phyloP scores from a whole-genome alignment of 345 rosid species.

The Laguncularia racemosa region DNA sequence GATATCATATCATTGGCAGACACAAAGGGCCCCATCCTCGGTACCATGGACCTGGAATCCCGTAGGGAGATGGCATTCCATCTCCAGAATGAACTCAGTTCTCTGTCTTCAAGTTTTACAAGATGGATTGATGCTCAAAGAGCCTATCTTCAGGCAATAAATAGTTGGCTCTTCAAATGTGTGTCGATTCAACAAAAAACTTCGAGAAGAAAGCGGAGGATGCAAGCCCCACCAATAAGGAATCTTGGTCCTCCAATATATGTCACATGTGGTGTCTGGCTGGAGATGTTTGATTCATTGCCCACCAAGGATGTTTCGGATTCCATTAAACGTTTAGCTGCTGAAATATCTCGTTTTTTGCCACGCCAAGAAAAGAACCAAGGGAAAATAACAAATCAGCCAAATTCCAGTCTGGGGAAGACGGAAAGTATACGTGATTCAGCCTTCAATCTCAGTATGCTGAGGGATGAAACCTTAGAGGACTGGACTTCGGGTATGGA shows the following conservation, averaged over 20 bases:
- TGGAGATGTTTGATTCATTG: constrained; percentile 41
- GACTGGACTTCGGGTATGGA: constrained; percentile 47
- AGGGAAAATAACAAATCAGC: constrained; percentile 29
- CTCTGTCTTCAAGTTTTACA: constrained; percentile 53
- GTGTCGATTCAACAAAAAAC: constrained; percentile 24
- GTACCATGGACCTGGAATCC: constrained; percentile 53
- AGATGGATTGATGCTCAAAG: constrained; percentile 77
- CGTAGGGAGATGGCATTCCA: constrained; percentile 52
- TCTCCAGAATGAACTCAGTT: constrained; percentile 59
- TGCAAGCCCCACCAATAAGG: constrained; percentile 20
- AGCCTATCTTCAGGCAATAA: constrained; percentile 54
- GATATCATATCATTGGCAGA: constrained; percentile 43
- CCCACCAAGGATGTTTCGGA: constrained; percentile 54
- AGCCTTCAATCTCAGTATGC: constrained; percentile 17
- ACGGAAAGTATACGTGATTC: constrained; percentile 28
- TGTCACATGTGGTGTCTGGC: constrained; percentile 64
- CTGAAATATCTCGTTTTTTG: constrained; percentile 50
- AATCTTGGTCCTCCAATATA: constrained; percentile 65
- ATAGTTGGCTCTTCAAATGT: constrained; percentile 70
- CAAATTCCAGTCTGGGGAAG: constrained; percentile 15
- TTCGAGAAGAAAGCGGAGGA: constrained; percentile 29
- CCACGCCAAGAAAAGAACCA: constrained; percentile 74
- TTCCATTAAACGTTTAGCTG: constrained; percentile 54
- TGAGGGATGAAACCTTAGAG: constrained; percentile 49
- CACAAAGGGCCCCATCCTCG: constrained; percentile 31